Evolutionary conservation across 345 rosid species (phyloP).

Genomic region (Viola odorata): DNA sequence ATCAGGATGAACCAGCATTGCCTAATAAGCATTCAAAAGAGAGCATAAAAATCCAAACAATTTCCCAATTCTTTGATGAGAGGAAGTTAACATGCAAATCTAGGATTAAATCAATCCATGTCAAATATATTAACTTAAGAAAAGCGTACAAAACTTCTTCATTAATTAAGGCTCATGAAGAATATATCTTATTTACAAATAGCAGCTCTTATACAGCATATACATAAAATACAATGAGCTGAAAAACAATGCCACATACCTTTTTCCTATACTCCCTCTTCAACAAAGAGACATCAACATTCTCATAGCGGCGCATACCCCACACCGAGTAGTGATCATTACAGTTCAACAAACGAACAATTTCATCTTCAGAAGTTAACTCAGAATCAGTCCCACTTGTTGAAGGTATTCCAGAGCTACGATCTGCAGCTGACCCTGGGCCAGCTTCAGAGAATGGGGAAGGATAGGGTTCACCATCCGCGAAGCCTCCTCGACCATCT

Average conservation of each 20-base stretch:
- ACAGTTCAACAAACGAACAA: conserved; percentile 70
- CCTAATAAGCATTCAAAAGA: conserved; percentile 41
- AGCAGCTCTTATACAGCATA: conserved; percentile 1
- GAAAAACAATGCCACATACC: conserved; percentile 38
- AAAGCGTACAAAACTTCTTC: too few relatives aligned
- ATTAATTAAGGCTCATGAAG: too few relatives aligned
- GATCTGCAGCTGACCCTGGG: conserved; percentile 58
- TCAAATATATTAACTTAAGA: too few relatives aligned
- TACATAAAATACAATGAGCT: background rate
- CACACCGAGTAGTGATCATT: conserved; percentile 76
- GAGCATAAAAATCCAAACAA: conserved; percentile 6
- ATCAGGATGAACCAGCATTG: conserved; percentile 98
- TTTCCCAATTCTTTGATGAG: background rate
- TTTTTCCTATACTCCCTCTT: conserved; percentile 92
- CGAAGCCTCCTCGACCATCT: conserved; percentile 39
- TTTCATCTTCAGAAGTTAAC: conserved; percentile 87
- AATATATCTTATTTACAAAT: background rate
- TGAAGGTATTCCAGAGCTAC: conserved; percentile 72
- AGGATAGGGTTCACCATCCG: conserved; percentile 39
- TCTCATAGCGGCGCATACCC: conserved; percentile 60
- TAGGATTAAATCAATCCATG: background rate
- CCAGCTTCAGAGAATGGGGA: conserved; percentile 52
- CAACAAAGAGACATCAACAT: conserved; percentile 59
- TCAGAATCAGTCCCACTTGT: conserved; percentile 83
- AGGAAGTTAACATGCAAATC: conserved; percentile 3